Conservation (phyloP, 768 basidiomycete genomes). For the Kwoniella dejecticola region DNA sequence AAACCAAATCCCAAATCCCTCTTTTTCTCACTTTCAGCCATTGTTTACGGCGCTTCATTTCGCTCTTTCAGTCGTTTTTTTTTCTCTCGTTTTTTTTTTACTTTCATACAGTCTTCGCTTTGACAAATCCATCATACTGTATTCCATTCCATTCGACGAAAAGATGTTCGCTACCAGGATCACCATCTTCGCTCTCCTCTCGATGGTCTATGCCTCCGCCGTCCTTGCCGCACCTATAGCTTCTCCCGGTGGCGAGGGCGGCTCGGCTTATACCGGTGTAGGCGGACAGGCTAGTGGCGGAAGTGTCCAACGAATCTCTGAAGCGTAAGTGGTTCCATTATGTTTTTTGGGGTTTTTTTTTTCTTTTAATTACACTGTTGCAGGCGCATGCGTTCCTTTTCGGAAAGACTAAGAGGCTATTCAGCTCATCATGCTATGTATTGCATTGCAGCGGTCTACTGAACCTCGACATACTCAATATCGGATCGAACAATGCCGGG, state of each 20-base stretch:
- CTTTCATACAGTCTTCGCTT: no score
- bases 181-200: constrained; percentile 16
- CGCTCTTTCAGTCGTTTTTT: no score
- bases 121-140: no score
- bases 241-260: constrained; percentile 25
- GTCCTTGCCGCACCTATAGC: constrained; percentile 27
- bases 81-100: no score
- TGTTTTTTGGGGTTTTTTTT: not conserved
- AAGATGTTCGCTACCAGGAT: constrained; percentile 14
- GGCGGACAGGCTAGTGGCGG: constrained; percentile 42
- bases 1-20: no score
- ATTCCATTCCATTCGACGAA: no score
- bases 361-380: not conserved
- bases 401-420: no score
- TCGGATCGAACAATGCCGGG: constrained; percentile 45
- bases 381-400: no score
- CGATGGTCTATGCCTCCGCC: constrained; percentile 15
- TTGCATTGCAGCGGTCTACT: constrained; percentile 40
- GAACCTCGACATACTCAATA: constrained; percentile 45
- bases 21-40: no score
- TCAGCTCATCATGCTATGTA: no score
- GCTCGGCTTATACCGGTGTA: constrained; percentile 39
- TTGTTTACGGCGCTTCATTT: no score
- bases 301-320: constrained; percentile 11
- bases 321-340: not conserved